Conservation (phyloP, 345 rosid genomes). For the Xanthoceras sorbifolium region DNA sequence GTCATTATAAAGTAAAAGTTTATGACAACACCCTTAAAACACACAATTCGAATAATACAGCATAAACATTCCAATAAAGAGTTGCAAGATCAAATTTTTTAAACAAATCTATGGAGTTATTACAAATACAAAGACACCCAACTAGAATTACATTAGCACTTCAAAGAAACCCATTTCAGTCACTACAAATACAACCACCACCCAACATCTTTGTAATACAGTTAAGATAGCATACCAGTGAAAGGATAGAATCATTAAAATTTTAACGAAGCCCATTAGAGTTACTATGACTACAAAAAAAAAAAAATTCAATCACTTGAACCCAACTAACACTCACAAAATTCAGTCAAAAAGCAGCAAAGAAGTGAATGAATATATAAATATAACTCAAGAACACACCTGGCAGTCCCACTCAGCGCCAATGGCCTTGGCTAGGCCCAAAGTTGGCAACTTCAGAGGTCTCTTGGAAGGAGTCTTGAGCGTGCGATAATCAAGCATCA, state of each 20-base stretch:
- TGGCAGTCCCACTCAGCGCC: slow-evolving; percentile 98
- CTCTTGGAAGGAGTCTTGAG: slow-evolving; percentile 86
- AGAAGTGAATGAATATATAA: background rate
- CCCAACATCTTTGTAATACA: too few relatives aligned
- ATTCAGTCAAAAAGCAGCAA: background rate
- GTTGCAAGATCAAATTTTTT: background rate
- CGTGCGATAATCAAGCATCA: slow-evolving; percentile 96
- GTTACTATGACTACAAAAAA: background rate
- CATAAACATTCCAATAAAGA: background rate
- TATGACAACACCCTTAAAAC: background rate
- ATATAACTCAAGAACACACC: slow-evolving; percentile 36
- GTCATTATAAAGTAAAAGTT: too few relatives aligned
- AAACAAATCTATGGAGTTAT: background rate
- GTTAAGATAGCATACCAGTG: background rate
- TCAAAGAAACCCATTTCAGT: background rate
- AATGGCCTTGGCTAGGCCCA: slow-evolving; percentile 83
- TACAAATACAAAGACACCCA: background rate
- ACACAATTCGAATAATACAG: background rate
- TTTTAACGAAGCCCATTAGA: slow-evolving; percentile 11
- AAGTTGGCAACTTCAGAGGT: slow-evolving; percentile 74
- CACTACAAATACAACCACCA: background rate
- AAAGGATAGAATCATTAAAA: background rate
- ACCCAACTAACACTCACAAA: background rate
- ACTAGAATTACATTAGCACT: background rate
- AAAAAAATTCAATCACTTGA: background rate